These are phyloP conservation scores for Saturnispora besseyi DNA, from an alignment of 805 yeast genomes.

Conservation along the genomic window DNA sequence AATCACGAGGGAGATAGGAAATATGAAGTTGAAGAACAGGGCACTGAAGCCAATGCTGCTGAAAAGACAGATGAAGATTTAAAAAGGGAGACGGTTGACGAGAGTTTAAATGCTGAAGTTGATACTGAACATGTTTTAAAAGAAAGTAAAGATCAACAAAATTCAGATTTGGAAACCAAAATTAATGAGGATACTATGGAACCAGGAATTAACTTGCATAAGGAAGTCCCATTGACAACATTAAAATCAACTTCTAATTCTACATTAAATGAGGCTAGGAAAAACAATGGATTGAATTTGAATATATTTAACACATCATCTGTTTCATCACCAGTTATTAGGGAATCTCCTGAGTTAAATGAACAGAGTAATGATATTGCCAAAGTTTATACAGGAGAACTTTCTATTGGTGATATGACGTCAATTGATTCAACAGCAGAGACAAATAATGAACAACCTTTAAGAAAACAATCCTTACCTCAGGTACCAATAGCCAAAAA, in stretches of 20 bases:
- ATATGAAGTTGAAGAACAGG: too few species aligned
- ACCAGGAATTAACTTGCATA: neutral
- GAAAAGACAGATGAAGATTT: neutral
- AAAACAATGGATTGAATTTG: slow-evolving; percentile 2
- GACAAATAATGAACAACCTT: neutral
- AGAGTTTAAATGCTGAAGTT: neutral
- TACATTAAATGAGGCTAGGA: neutral
- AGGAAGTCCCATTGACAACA: neutral
- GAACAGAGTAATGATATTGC: neutral
- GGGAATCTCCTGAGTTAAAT: neutral
- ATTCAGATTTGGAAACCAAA: neutral
- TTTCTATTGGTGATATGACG: slow-evolving; percentile 8
- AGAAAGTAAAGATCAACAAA: neutral
- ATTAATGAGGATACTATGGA: neutral
- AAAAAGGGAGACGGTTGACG: neutral
- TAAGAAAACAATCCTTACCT: neutral
- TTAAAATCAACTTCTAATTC: neutral
- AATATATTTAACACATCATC: neutral
- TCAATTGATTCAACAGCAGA: slow-evolving; percentile 10
- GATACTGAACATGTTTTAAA: neutral
- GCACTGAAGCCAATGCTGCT: neutral
- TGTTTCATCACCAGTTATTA: neutral
- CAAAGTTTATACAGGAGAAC: neutral
- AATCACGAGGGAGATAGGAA: neutral
- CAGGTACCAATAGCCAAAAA: slow-evolving; percentile 6